These are phyloP conservation scores for Didymella arachidicola DNA, from an alignment of 2,329 filamentous ascomycete species.

Conservation along the genomic window DNA sequence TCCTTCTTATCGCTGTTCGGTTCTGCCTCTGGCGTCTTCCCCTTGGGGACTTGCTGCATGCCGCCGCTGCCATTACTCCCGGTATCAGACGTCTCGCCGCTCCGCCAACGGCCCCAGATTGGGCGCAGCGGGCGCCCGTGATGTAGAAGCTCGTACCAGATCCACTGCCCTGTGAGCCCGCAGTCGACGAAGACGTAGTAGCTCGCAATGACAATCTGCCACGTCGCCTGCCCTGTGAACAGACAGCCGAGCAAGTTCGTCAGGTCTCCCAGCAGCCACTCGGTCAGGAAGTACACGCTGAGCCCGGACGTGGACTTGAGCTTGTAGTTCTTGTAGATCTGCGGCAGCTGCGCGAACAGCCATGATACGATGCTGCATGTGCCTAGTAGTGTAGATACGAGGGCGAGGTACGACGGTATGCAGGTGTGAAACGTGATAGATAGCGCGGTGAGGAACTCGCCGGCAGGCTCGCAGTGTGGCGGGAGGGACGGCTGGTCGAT, in stretches of 20 bases:
- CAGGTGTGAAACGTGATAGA: conserved; percentile 69
- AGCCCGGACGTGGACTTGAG: conserved; percentile 70
- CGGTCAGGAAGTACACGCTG: conserved; percentile 70
- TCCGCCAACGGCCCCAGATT: conserved; percentile 40
- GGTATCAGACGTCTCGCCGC: conserved; percentile 25
- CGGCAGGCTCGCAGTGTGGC: conserved; percentile 66
- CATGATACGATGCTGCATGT: conserved; percentile 70
- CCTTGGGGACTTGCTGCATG: conserved; percentile 41
- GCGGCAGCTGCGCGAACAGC: conserved; percentile 73
- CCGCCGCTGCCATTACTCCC: conserved; percentile 27
- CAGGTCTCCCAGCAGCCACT: conserved; percentile 71
- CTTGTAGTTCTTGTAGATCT: conserved; percentile 73
- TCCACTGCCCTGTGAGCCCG: conserved; percentile 67
- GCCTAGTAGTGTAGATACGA: conserved; percentile 68
- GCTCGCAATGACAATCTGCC: conserved; percentile 70
- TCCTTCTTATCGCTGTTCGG: conserved; percentile 16
- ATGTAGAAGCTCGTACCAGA: conserved; percentile 69
- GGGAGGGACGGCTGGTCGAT: conserved; percentile 57
- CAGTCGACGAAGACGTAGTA: conserved; percentile 74
- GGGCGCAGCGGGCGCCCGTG: conserved; percentile 57
- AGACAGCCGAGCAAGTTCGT: conserved; percentile 69
- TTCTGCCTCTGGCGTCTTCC: conserved; percentile 28
- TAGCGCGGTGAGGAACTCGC: conserved; percentile 63
- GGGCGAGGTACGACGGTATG: conserved; percentile 68
- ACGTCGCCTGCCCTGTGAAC: conserved; percentile 69